Base-by-base conservation (phyloP, 1,284 basidiomycete species). In the Tetrapyrgos nigripes region DNA sequence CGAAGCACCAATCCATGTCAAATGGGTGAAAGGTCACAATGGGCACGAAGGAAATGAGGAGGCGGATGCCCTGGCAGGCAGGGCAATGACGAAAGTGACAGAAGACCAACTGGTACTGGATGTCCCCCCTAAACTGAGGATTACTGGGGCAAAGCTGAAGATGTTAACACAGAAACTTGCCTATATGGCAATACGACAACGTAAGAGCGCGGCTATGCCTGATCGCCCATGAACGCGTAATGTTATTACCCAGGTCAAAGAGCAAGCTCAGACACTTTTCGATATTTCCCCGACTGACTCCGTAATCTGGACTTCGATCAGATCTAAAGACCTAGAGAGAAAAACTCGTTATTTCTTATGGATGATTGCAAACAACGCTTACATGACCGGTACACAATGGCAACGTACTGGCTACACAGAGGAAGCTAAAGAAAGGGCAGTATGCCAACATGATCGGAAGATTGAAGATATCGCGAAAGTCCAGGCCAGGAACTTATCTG, bases 21-120 rank as follows among this genome's bases (percentile, higher is more conserved):
- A 59, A 19, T 65, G 62, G 60, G 60, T 68, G 4, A 65, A 66
- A 19, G 62, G 62, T 2, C 62, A 62, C 26, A 52, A 27, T 11
- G 59, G 64, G 23, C 48, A 57, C 43, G 13, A 43, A 19, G 60
- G 67, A 11, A 66, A 66, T 53, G 63, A 53, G 46, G 58, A 23
- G 10, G 60, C 53, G 23, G 66, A 66, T 57, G 35, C 27, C 21
- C 58, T 59, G 2, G 54, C 45, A 50, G 59, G 44, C 4, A 50
- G 29, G 2, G 53, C 51, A 0, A 19, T 37, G 9, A 13, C 29
- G 27, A 55, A 55, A 48, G 21, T 21, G 1, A 31, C 26, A 5
- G 21, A 33, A 14, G 50, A 40, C 10, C 17, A 26, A 2, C 43
- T 55, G 1, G 49, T 55, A 37, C 46, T 55, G 27, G 31, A 29